Base-by-base conservation (phyloP, 139 green algal species). In the Coelastrella sp. region DNA sequence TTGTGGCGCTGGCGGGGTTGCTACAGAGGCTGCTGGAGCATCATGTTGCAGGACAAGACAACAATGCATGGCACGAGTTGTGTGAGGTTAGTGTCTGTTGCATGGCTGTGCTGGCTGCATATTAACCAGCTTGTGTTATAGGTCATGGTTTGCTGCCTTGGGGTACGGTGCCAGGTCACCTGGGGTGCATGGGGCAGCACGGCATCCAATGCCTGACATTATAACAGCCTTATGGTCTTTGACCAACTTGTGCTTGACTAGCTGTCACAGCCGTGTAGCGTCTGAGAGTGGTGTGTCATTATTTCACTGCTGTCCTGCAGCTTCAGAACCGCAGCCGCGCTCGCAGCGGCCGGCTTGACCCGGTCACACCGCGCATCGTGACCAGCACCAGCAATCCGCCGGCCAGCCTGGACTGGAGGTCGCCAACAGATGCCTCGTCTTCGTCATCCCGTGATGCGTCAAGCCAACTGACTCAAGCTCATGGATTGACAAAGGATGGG, bases 11-110 rank as follows among this genome's bases (percentile, higher is more conserved):
- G 10, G 82, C 22, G 4, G 64, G 6, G 32, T n/a, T 87, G 82
- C 32, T 87, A 65, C 64, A 87, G 82, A 73, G 64, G 82, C 65
- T 58, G 82, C 82, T 87, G 65, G 23, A 11, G 82, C 23, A 77
- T 20, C 82, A 86, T 22, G 6, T 59, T 3, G 80, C 80, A 14
- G 80, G 80, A 13, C 82, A 87, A 59, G 64, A 73, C 6, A 20
- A 47, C 5, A 56, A 66, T 7, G 47, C 64, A 16, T 76, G 23
- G 81, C n/a, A 60, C 5, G 81, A 78, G 7, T 5, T 85, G 19
- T 64, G 61, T 7, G 20, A 73, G 58, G 80, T 85, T 58, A 56
- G 80, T 22, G 74, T 32, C 11, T 78, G 16, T 47, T 17, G 32
- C 32, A 47, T 47, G 32, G 32, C 32, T 47, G 32, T 47, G 32